Conservation (phyloP, 2,329 filamentous ascomycete genomes). For the Penicillium sp. region DNA sequence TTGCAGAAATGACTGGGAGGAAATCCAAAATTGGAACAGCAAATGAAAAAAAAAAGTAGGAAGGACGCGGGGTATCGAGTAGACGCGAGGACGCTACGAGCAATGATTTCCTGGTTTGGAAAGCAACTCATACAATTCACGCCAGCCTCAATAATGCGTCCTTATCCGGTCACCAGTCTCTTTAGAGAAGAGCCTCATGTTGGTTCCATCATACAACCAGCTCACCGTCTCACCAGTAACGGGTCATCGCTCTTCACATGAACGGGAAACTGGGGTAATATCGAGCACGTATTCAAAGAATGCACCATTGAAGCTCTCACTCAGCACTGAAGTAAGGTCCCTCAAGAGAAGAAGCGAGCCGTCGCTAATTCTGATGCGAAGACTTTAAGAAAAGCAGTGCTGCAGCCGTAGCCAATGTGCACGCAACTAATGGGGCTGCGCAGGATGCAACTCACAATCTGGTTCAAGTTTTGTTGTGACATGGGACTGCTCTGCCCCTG, state of each 20-base stretch:
- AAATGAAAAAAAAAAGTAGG: neutral
- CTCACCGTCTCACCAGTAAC: neutral
- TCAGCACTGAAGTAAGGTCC: neutral
- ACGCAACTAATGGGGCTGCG: neutral
- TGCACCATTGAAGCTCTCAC: neutral
- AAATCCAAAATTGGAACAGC: neutral
- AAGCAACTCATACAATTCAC: neutral
- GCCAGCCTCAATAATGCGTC: neutral
- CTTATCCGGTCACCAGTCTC: neutral
- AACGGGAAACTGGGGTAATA: neutral
- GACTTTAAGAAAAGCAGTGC: neutral
- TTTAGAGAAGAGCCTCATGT: neutral
- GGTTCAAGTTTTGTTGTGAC: conserved; percentile 87
- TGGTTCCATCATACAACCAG: neutral
- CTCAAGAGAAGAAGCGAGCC: neutral
- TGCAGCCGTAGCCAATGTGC: neutral
- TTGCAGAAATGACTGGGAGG: neutral
- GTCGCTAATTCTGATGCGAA: neutral
- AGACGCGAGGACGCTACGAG: neutral
- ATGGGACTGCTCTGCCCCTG: conserved; percentile 48
- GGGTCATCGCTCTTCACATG: neutral
- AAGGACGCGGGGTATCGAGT: no score
- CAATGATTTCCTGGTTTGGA: neutral
- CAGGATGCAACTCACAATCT: conserved; percentile 69
- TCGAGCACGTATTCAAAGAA: neutral